Evolutionary conservation across 1,284 basidiomycete species (phyloP), one percentile per base, ranked within the genome.

Genomic region (Ganoderma resinaceum): DNA sequence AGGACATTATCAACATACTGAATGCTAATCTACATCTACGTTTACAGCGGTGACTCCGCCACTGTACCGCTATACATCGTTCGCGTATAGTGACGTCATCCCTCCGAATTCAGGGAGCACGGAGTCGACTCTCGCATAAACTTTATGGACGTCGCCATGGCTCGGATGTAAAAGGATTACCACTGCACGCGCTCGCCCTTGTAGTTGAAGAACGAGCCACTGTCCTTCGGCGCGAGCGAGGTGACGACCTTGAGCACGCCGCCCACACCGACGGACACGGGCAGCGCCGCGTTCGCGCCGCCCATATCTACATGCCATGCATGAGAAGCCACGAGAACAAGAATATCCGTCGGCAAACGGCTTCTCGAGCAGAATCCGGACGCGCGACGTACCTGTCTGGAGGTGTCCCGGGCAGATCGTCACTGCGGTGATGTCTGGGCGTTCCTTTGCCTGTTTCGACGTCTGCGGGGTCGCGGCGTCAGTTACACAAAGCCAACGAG

Each of bases 391-490:
- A 52, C 46, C 46, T 52, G 23, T 52, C 23, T 52, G 46, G 11
- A 67, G 61, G 38, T 57, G 62, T 16, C 61, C 61, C 8, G 66
- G 66, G 23, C 61, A 62, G 26, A 67, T 53, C 8, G 61, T 29
- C 0, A 67, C n/a, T 5, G 38, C 29, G 35, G 37, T 52, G 18
- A 67, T 12, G 16, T 67, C 55, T 1, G 61, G 55, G 16, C 61
- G 61, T 14, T 35, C 61, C 23, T 35, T 63, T 20, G 66, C 61
- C 55, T 67, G 66, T 62, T 81, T 82, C 66, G 76, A 78, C 31
- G 77, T 79, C 78, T 80, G 58, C 59, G n/a, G n/a, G n/a, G n/a
- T n/a, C n/a, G n/a, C 7, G 26, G 20, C 2, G 11, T 20, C 16
- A 16, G 40, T 16, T 37, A n/a, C 37, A 37, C 37, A 37, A n/a